Percentiles rank a stretch among this genome's conserved stretches.
Conservation (phyloP, 495 filamentous ascomycete genomes). For the Aspergillus diversus region DNA sequence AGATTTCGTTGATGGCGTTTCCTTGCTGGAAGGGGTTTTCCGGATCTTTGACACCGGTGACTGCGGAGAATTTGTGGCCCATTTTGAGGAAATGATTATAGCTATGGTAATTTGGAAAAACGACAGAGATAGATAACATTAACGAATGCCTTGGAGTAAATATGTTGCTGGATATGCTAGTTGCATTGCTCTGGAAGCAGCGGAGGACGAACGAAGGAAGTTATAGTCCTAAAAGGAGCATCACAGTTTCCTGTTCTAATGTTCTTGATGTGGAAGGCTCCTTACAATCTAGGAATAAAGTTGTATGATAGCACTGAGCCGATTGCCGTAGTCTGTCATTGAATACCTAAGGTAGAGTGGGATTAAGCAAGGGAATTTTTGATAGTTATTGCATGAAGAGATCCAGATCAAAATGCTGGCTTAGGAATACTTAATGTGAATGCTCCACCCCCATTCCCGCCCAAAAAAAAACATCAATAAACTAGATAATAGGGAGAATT, state of each 20-base stretch:
- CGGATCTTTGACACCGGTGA: slow-evolving; percentile 37
- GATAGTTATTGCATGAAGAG: too few relatives aligned
- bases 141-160: neutral
- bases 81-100: slow-evolving; percentile 19
- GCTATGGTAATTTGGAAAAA: neutral
- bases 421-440: too few relatives aligned
- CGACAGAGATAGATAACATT: neutral
- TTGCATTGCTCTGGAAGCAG: neutral
- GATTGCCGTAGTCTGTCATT: too few relatives aligned
- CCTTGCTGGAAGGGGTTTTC: slow-evolving; percentile 37
- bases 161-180: neutral
- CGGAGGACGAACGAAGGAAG: neutral
- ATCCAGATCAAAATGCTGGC: too few relatives aligned
- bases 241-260: neutral
- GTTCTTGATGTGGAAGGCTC: too few relatives aligned
- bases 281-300: too few relatives aligned
- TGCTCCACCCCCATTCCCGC: too few relatives aligned
- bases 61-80: slow-evolving; percentile 40
- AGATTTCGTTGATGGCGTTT: slow-evolving; percentile 47
- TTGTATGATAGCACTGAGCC: too few relatives aligned
- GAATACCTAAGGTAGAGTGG: too few relatives aligned
- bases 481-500: too few relatives aligned
- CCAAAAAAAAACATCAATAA: too few relatives aligned
- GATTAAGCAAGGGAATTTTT: too few relatives aligned
- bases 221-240: neutral